Base-by-base conservation (phyloP, 2,329 filamentous ascomycete species). In the Grosmannia penicillata region DNA sequence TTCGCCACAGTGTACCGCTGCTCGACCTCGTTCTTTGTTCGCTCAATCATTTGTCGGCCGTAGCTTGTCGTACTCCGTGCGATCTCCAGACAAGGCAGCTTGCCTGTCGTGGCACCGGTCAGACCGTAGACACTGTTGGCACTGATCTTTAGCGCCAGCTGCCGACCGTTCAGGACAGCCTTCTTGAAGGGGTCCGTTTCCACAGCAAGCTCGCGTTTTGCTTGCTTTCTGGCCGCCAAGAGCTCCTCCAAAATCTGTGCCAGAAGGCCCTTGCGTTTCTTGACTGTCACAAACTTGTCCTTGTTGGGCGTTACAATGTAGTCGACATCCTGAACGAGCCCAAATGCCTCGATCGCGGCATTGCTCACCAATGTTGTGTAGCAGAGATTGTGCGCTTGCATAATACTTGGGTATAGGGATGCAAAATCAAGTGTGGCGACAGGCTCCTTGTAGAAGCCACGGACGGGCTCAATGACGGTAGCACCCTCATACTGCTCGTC, bases 401-500 rank as follows among this genome's bases (percentile, higher is more conserved):
- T 98, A 53, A 98, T 98, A 64, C 87, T 95, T 18, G 91, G 91
- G 51, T 98, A 98, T 46, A 98, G 78, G 24, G 91, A 96, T 6
- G 91, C 91, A 50, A 98, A 98, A 84, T 98, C 91, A 31, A 98
- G 78, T 0, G 91, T 98, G 2, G 91, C 91, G 46, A 98, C 82
- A 2, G 91, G 91, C 21, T 93, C 84, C 51, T 91, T 79, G 58
- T 98, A 96, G 59, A 93, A 98, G 24, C 83, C 86, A 59, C 87
- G 76, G 15, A 78, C 82, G 1, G 91, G 91, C 54, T 98, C 91
- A 54, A 98, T 98, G 57, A 98, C 91, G 1, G 91, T 98, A 1
- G 91, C 91, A 56, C 91, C 91, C 67, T 93, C 86, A 52, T 98
- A 98, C 54, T 95, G 87, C 47, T 95, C 89, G 40, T 91, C 83